Evolutionary conservation across 495 filamentous ascomycete genomes (phyloP), one percentile per base, ranked within the genome.

Genomic region (Immersiella caudata): DNA sequence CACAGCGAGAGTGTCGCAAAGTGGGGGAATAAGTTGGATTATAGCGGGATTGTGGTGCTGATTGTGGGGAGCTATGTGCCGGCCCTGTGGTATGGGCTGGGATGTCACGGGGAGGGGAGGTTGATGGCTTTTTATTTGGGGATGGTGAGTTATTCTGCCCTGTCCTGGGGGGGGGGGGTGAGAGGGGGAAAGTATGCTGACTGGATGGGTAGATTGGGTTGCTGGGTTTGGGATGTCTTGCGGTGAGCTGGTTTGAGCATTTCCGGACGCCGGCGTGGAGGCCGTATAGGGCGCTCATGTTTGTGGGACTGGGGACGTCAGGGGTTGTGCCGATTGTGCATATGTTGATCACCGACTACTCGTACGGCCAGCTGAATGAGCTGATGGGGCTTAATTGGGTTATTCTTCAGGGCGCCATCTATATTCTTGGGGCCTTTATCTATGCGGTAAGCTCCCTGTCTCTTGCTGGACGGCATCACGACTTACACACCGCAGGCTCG

Each of bases 11-110:
- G 16, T 33, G 81, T 83, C 12, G 77, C 79, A 22, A 78, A 71
- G 59, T 82, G 80, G 80, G 81, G 82, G 35, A 84, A 84, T 59
- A 84, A 84, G 75, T 83, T 98, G 35, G 94, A 98, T 74, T 97
- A 97, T 74, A 84, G 94, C 18, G 94, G 94, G 11, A 98, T 97
- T 74, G 90, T 97, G 33, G 85, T 90, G 60, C 79, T 97, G 68
- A 97, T 97, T 67, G 89, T 92, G 68, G 93, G 94, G 36, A 93
- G 90, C 75, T 96, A 91, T 73, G 86, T 96, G 21, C 93, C 94
- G 2, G 89, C 90, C 56, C 76, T 97, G 64, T 96, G 91, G 80
- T 98, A 96, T 74, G 94, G 91, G 2, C 93, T 96, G 72, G 90
- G 86, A 72, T 92, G 89, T 68, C 75, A 86, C 40, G 83, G 86